Conservation (phyloP, 2,329 filamentous ascomycete genomes). For the Claviceps paspali region DNA sequence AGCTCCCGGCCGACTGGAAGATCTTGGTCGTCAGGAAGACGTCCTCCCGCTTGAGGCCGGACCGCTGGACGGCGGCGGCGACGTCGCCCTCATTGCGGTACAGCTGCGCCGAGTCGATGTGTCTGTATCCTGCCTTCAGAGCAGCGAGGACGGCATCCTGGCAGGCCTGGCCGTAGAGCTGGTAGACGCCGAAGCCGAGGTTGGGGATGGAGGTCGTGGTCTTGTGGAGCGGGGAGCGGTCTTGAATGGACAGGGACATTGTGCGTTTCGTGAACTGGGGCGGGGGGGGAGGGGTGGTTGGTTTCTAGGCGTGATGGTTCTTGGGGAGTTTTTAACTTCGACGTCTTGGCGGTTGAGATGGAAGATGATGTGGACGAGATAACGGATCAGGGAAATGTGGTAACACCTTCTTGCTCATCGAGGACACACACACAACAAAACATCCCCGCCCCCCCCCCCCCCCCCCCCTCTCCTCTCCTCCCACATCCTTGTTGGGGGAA, state of each 20-base stretch:
- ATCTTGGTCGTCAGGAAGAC: constrained; percentile 62
- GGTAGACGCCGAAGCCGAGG: constrained; percentile 60
- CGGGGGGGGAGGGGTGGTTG: too few species aligned
- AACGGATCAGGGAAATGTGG: too few species aligned
- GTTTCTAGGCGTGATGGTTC: too few species aligned
- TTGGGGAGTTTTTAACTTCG: too few species aligned
- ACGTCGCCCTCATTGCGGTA: constrained; percentile 57
- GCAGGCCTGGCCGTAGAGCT: constrained; percentile 38
- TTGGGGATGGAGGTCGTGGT: constrained; percentile 34
- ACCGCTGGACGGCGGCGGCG: constrained; percentile 44
- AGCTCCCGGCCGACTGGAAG: constrained; percentile 24
- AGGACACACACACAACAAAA: too few species aligned
- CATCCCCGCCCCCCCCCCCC: too few species aligned
- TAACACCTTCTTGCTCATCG: too few species aligned
- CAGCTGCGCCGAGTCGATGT: constrained; percentile 46
- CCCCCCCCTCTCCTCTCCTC: too few species aligned
- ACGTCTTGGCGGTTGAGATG: too few species aligned
- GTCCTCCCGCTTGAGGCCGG: constrained; percentile 38
- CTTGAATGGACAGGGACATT: constrained; percentile 7
- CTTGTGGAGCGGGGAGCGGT: constrained; percentile 11
- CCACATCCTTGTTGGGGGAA: too few species aligned
- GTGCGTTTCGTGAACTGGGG: too few species aligned
- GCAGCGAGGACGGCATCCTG: constrained; percentile 42
- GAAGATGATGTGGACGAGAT: too few species aligned
- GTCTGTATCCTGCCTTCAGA: constrained; percentile 41